Conservation (phyloP, 345 rosid species). For the sweet orange (Citrus sinensis) region DNA sequence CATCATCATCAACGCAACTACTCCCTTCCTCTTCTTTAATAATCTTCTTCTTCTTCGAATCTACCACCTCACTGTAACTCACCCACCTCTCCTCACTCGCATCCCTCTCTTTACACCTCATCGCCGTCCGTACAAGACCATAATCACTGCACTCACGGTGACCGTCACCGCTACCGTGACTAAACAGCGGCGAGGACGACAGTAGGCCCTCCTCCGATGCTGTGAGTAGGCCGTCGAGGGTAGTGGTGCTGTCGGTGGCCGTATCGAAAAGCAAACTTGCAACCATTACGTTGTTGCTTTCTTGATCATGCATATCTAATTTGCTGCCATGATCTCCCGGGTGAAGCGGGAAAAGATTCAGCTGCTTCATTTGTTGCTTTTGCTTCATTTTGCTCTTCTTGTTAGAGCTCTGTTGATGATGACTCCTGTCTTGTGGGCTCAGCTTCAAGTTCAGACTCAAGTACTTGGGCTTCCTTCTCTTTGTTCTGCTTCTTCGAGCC, state of each 20-base stretch:
- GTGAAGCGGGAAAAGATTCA: conserved; percentile 42
- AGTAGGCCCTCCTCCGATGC: conserved; percentile 23
- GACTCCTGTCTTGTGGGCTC: conserved; percentile 13
- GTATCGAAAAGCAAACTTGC: conserved; percentile 51
- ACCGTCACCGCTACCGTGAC: neutral
- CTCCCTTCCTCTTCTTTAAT: conserved; percentile 62
- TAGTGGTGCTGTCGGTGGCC: conserved; percentile 45
- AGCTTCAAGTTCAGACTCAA: conserved; percentile 54
- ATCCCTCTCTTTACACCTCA: conserved; percentile 57
- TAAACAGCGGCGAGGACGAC: conserved; percentile 22
- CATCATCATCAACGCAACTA: conserved; percentile 29
- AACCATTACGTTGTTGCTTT: conserved; percentile 37
- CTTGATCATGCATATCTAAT: conserved; percentile 16
- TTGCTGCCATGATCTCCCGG: conserved; percentile 26
- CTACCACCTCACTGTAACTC: conserved; percentile 71
- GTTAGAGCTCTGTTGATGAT: neutral
- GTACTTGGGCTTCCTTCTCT: conserved; percentile 62
- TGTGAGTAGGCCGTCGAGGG: conserved; percentile 57
- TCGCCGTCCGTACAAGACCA: conserved; percentile 55
- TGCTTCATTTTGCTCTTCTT: neutral
- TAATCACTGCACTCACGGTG: conserved; percentile 1
- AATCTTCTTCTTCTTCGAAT: conserved; percentile 38
- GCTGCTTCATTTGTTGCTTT: conserved; percentile 24
- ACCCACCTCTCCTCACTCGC: conserved; percentile 78
- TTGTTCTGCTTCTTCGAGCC: conserved; percentile 53